These are phyloP conservation scores for Chlamydomonas asymmetrica DNA, from an alignment of 139 green algal genomes.

Conservation along the genomic window DNA sequence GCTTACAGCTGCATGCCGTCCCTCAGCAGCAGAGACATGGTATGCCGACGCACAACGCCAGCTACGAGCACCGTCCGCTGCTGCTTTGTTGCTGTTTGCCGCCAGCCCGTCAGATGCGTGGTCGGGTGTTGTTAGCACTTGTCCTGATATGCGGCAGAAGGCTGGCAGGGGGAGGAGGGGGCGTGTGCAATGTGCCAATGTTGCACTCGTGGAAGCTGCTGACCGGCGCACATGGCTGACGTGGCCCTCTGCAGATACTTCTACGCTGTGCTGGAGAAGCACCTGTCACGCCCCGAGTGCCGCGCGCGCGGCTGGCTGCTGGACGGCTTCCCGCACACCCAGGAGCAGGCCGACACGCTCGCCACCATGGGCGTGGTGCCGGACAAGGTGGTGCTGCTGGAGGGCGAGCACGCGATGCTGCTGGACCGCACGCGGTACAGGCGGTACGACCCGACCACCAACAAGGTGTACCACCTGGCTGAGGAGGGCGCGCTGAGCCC, in stretches of 20 bases:
- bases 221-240: no score
- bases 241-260: slow-evolving; percentile 32
- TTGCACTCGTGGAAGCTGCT: no score
- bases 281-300: slow-evolving; percentile 57
- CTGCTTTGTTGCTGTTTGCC: no score
- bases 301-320: slow-evolving; percentile 65
- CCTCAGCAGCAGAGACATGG: no score
- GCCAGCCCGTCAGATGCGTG: no score
- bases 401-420: slow-evolving; percentile 53
- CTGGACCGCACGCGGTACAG: slow-evolving; percentile 63
- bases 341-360: slow-evolving; percentile 37
- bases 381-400: slow-evolving; percentile 70
- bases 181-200: no score
- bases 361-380: slow-evolving; percentile 35
- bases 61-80: no score
- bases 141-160: no score
- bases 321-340: slow-evolving; percentile 79
- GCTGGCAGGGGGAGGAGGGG: no score
- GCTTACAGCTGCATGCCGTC: not conserved
- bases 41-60: no score
- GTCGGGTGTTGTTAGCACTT: no score
- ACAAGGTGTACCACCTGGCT: slow-evolving; percentile 41
- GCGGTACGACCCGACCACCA: slow-evolving; percentile 60
- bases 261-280: slow-evolving; percentile 33
- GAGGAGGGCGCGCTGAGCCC: slow-evolving; percentile 25